Evolutionary conservation across 176 grass and related monocot species (phyloP).

Genomic region (Hsuehochloa calcarea): DNA sequence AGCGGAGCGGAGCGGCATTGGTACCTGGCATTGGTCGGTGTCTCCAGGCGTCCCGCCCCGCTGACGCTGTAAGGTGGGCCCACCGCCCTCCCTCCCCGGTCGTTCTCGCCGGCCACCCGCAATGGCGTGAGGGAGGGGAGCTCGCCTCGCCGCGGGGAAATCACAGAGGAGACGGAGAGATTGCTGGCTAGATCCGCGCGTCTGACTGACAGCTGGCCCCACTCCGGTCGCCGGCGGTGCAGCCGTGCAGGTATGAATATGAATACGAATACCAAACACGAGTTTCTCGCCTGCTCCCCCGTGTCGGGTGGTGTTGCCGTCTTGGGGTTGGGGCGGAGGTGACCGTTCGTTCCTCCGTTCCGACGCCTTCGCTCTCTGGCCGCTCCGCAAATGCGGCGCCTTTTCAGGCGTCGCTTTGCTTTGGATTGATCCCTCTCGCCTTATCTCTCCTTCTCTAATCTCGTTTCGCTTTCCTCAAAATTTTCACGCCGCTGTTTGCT

Average conservation of each 20-base stretch:
- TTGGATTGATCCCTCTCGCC: background rate
- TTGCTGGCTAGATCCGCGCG: background rate
- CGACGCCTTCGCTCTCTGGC: conserved; percentile 18
- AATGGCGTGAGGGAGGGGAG: background rate
- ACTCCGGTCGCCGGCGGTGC: background rate
- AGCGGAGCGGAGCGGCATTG: background rate
- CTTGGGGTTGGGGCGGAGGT: background rate
- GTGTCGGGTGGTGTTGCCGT: too few relatives aligned
- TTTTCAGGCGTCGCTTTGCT: conserved; percentile 20
- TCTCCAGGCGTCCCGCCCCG: background rate
- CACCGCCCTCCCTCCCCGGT: background rate
- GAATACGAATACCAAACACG: background rate
- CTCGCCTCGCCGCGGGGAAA: background rate
- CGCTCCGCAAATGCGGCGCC: conserved; percentile 42
- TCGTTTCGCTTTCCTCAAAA: background rate
- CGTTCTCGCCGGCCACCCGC: background rate
- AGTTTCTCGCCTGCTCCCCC: background rate
- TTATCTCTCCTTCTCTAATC: background rate
- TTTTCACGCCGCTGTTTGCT: background rate
- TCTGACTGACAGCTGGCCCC: background rate
- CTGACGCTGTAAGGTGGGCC: background rate
- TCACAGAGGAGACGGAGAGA: background rate
- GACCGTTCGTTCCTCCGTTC: background rate
- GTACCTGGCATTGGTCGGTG: background rate
- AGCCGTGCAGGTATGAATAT: background rate